Percentiles rank a stretch among this genome's conserved stretches.
These are phyloP conservation scores for Hymenoscyphus fructigenus DNA, from an alignment of 2,329 filamentous ascomycete species.

Conservation along the genomic window DNA sequence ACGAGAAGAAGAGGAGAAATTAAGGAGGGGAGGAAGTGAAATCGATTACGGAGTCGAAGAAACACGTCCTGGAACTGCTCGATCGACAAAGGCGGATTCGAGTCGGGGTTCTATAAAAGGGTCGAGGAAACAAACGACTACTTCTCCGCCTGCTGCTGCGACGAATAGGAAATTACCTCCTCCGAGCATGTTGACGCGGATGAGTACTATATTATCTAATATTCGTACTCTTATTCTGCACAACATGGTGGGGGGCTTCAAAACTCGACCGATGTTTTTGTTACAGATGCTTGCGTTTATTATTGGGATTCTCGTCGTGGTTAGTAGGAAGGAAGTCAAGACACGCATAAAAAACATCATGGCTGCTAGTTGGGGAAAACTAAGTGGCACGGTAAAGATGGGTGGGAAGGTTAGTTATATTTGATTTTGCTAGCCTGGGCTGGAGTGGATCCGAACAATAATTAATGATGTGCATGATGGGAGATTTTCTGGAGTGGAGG, in stretches of 20 bases:
- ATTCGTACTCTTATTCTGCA: constrained; percentile 50
- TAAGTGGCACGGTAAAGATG: constrained; percentile 70
- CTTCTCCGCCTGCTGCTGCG: constrained; percentile 23
- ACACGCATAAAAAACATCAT: constrained; percentile 71
- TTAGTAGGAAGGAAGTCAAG: constrained; percentile 73
- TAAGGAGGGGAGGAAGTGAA: constrained; percentile 49
- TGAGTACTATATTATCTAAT: constrained; percentile 53
- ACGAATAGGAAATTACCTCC: constrained; percentile 13
- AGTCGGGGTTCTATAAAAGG: constrained; percentile 40
- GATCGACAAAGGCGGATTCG: constrained; percentile 30
- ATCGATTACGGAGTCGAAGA: constrained; percentile 69
- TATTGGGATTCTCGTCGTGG: constrained; percentile 71
- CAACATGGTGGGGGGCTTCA: constrained; percentile 50
- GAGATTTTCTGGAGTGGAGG: too few relatives aligned
- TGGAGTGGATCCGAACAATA: too few relatives aligned
- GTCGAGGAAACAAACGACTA: constrained; percentile 4
- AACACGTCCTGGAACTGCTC: constrained; percentile 33
- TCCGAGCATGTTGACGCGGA: constrained; percentile 37
- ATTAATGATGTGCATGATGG: too few relatives aligned
- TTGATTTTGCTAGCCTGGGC: constrained; percentile 42
- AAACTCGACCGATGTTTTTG: constrained; percentile 56
- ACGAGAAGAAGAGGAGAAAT: constrained; percentile 53
- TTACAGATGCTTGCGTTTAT: constrained; percentile 73
- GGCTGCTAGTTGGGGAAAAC: constrained; percentile 61
- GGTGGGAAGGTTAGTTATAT: constrained; percentile 98